Conservation (phyloP, 225 moss, liverwort and hornwort species). For the Marchantia polymorpha region DNA sequence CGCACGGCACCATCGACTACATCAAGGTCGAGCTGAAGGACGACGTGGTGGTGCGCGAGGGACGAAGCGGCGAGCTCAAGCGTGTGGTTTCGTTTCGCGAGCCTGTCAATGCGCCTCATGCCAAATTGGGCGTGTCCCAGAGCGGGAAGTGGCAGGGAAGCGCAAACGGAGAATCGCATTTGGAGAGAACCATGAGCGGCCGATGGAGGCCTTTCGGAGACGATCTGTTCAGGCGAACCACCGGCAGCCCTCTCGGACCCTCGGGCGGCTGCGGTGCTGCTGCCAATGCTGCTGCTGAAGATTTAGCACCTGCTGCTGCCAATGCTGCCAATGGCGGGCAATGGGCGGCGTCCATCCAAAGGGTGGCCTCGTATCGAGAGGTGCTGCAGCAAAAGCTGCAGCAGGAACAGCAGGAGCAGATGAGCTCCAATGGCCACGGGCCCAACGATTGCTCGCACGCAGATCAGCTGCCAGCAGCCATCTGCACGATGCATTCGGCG, state of each 20-base stretch:
- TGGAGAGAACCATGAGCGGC: constrained; percentile 16
- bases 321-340: neutral
- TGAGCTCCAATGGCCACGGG: neutral
- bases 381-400: constrained; percentile 8
- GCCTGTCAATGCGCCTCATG: neutral
- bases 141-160: constrained; percentile 23
- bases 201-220: constrained; percentile 11
- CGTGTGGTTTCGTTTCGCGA: constrained; percentile 18
- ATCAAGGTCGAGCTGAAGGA: neutral
- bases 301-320: neutral
- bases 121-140: neutral
- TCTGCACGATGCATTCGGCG: constrained; percentile 21
- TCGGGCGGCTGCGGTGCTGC: too few species aligned
- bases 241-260: neutral
- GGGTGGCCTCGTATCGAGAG: constrained; percentile 20
- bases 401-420: neutral
- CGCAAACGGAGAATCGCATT: neutral
- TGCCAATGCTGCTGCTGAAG: neutral
- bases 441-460: neutral
- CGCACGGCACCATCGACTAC: constrained; percentile 7
- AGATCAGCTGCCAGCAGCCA: neutral
- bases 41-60: neutral
- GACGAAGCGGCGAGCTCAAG: constrained; percentile 11
- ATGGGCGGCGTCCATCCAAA: constrained; percentile 19
- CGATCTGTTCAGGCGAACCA: constrained; percentile 3